Percentiles rank a stretch among this genome's conserved stretches.
Conservation (phyloP, 31 red algal species). For the Odonthalia washingtoniensis region DNA sequence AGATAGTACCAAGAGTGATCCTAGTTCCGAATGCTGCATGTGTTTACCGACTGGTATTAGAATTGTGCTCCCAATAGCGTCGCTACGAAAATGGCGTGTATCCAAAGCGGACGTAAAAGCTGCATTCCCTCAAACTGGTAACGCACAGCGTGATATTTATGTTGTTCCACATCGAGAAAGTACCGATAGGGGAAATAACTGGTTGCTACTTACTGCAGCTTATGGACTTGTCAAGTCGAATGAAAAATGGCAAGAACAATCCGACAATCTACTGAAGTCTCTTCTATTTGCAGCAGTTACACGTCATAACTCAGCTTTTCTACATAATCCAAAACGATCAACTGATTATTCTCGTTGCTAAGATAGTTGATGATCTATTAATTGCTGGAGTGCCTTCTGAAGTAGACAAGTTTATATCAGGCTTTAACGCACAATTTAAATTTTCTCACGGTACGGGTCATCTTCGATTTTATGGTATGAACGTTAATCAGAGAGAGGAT, state of each 20-base stretch:
- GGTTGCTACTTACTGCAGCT: no score
- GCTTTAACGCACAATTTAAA: no score
- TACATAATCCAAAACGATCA: not conserved
- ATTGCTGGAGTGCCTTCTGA: no score
- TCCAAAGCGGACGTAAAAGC: slow-evolving; percentile 19
- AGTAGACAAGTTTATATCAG: no score
- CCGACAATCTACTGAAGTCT: not conserved
- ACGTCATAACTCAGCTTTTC: slow-evolving; percentile 7
- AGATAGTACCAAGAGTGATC: not conserved
- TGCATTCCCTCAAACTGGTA: not conserved
- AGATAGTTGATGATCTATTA: no score
- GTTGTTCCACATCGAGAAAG: slow-evolving; percentile 15
- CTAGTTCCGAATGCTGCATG: slow-evolving; percentile 6
- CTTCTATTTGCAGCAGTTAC: not conserved
- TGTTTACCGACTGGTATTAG: slow-evolving; percentile 17
- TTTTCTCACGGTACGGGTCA: no score
- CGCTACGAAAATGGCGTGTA: not conserved
- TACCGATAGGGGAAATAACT: not conserved
- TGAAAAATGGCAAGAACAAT: slow-evolving; percentile 21
- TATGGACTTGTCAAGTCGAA: slow-evolving; percentile 22
- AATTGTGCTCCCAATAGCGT: slow-evolving; percentile 12
- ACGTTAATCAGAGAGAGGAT: no score
- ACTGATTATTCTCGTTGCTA: not conserved
- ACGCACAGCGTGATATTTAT: not conserved
- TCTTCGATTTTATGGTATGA: no score